phyloP scores from a whole-genome alignment of 345 rosid genomes.

The Corymbia maculata region DNA sequence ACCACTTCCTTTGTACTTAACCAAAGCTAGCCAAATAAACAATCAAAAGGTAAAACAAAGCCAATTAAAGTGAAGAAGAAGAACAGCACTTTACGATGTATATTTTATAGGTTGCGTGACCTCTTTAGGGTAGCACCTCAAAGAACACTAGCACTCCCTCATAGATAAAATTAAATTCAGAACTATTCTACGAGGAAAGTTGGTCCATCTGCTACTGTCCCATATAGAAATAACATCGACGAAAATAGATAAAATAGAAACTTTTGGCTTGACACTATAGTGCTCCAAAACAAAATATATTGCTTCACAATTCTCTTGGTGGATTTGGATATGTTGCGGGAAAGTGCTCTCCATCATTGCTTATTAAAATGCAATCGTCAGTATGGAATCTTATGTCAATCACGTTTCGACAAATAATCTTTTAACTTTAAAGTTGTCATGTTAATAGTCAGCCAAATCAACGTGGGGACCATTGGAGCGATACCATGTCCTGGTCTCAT shows the following conservation, averaged over 20 bases:
- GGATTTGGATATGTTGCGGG: background rate
- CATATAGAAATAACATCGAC: background rate
- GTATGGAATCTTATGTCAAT: background rate
- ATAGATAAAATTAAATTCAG: background rate
- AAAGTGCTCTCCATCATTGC: background rate
- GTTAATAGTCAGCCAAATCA: background rate
- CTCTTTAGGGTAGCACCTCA: background rate
- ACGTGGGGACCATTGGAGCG: background rate
- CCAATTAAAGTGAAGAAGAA: background rate
- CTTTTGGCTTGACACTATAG: background rate
- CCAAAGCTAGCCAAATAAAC: background rate
- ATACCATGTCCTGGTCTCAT: background rate
- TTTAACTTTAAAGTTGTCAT: background rate
- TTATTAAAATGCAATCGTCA: background rate
- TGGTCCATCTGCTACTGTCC: background rate
- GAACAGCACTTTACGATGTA: background rate
- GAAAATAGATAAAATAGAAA: background rate
- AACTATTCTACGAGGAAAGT: background rate
- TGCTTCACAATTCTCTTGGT: background rate
- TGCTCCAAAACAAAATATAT: background rate
- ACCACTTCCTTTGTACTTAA: background rate
- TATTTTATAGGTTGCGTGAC: background rate
- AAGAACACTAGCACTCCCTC: background rate
- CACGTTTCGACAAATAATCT: background rate
- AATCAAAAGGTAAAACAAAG: background rate